Conservation (phyloP, 2,329 filamentous ascomycete species). For the Sarocladium kiliense region DNA sequence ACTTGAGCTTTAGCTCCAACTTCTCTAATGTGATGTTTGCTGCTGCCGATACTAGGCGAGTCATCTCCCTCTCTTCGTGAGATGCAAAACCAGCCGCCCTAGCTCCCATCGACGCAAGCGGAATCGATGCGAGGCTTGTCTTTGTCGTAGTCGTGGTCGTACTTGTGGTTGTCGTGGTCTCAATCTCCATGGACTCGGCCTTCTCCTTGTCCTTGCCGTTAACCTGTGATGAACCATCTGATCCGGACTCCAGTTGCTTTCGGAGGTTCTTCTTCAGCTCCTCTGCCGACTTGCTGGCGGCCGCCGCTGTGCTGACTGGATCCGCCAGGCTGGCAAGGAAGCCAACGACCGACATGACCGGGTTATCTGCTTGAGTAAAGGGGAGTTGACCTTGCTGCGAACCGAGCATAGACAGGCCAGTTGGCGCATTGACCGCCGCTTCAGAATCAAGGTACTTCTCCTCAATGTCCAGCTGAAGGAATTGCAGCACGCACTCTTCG, state of each 20-base stretch:
- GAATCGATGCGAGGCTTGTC: conserved; percentile 64
- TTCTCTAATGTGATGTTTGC: conserved; percentile 95
- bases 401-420: conserved; percentile 61
- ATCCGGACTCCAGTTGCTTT: conserved; percentile 63
- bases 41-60: conserved; percentile 82
- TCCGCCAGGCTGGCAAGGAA: conserved; percentile 91
- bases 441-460: conserved; percentile 92
- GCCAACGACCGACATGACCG: conserved; percentile 91
- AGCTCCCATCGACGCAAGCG: conserved; percentile 79
- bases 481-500: conserved; percentile 96
- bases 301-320: conserved; percentile 82
- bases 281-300: conserved; percentile 80
- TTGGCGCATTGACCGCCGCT: conserved; percentile 42
- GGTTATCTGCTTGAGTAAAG: conserved; percentile 90
- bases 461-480: conserved; percentile 93
- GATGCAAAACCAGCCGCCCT: conserved; percentile 85
- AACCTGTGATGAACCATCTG: conserved; percentile 38
- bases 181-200: conserved; percentile 59
- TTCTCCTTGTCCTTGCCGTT: conserved; percentile 57
- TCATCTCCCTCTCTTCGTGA: conserved; percentile 96
- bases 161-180: conserved; percentile 44
- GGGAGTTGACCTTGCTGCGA: conserved; percentile 75
- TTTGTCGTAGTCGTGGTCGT: conserved; percentile 43
- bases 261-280: conserved; percentile 78
- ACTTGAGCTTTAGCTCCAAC: conserved; percentile 89